Evolutionary conservation across 2,329 filamentous ascomycete species (phyloP), one percentile per base, ranked within the genome.

Genomic region (Mariannaea elegans): DNA sequence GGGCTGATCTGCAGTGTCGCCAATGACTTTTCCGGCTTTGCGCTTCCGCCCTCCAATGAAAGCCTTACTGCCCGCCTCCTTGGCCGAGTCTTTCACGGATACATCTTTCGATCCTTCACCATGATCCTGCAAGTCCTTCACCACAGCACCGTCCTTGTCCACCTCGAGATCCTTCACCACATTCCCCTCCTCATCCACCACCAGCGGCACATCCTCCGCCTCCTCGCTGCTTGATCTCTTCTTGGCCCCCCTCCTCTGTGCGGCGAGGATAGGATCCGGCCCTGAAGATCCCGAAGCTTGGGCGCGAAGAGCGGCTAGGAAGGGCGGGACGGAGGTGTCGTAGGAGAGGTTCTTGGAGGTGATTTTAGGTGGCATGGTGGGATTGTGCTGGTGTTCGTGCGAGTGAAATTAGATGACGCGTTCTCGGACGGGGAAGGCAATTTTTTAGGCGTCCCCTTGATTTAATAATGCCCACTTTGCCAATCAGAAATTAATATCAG

Each of bases 161-260:
- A 84, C 73, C 16, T 83, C 62, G 68, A 86, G 66, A 77, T 75
- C 45, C 27, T 89, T 83, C 27, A 88, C 82, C 27, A 89, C 83
- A 54, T 92, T 90, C 48, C 87, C 90, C 4, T 84, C 81, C 72
- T 93, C 91, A 65, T 94, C 86, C 4, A 95, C 86, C 50, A 92
- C 87, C 0, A 92, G 82, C 0, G 92, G 92, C 48, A 83, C 89
- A 73, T 94, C 91, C 66, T 94, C 91, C 12, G 90, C 90, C 61
- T 93, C 87, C 38, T 89, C 88, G 66, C 89, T 87, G 59, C 80
- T 85, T 14, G 84, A 86, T 32, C 82, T 82, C 76, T 80, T 84
- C 77, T 81, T 84, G 58, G 70, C 75, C 47, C 81, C 78, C n/a
- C 84, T 78, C 2, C 83, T 77, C 16, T 78, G 79, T 6, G 77